These are phyloP conservation scores for Jimgerdemannia lactiflua DNA, from an alignment of 192 early-diverging fungal species.

Conservation along the genomic window DNA sequence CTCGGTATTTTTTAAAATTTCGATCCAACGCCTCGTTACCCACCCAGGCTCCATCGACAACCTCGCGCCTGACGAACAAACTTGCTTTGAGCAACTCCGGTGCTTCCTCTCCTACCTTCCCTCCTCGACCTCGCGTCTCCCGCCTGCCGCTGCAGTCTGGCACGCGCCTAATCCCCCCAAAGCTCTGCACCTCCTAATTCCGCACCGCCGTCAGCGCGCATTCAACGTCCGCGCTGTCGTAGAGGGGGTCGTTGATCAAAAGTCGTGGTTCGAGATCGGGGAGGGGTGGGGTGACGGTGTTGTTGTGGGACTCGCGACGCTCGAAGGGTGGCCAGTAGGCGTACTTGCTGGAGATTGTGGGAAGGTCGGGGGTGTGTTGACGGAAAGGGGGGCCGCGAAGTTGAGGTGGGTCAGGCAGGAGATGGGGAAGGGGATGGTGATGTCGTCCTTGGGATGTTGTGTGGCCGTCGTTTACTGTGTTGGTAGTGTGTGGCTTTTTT, in stretches of 20 bases:
- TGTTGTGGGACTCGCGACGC: conserved; percentile 23
- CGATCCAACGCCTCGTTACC: background rate
- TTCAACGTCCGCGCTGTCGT: conserved; percentile 32
- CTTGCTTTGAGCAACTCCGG: conserved; percentile 27
- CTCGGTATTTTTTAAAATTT: no score
- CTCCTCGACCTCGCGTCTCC: conserved; percentile 12
- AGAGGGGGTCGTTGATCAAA: conserved; percentile 17
- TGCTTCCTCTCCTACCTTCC: conserved; percentile 23
- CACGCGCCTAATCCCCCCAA: no score
- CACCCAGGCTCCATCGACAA: conserved; percentile 24
- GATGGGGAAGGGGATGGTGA: background rate
- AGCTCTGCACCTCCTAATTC: conserved; percentile 17
- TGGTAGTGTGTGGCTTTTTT: no score
- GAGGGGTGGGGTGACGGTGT: conserved; percentile 33
- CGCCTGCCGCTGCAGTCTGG: conserved; percentile 1
- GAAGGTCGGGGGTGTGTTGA: conserved; percentile 20
- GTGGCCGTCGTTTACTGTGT: no score
- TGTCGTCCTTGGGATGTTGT: background rate
- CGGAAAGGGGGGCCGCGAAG: background rate
- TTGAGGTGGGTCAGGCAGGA: background rate
- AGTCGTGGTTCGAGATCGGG: conserved; percentile 35
- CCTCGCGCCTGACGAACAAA: conserved; percentile 17
- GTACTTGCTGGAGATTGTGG: conserved; percentile 27
- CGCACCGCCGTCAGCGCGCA: conserved; percentile 21
- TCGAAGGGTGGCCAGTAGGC: conserved; percentile 29